phyloP scores from a whole-genome alignment of 495 filamentous ascomycete species.

The Glarea lozoyensis region DNA sequence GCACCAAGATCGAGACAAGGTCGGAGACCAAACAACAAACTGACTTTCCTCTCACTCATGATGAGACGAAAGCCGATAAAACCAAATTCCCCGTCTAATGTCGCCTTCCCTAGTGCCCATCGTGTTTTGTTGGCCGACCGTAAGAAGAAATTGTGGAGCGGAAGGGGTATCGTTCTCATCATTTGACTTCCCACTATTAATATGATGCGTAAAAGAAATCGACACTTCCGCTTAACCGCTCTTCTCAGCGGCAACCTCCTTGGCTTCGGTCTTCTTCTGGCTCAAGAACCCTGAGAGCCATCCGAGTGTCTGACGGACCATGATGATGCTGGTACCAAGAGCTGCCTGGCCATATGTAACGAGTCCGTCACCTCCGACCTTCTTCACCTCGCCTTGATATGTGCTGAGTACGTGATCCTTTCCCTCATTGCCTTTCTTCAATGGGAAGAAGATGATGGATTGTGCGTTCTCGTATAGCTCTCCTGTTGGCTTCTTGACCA shows the following conservation, averaged over 20 bases:
- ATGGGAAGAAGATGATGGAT: conserved; percentile 55
- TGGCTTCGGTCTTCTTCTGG: conserved; percentile 52
- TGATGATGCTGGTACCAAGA: conserved; percentile 61
- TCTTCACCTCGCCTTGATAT: conserved; percentile 69
- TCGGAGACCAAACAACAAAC: too few relatives aligned
- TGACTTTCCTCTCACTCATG: too few relatives aligned
- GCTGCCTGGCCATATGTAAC: conserved; percentile 64
- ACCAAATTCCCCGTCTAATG: too few relatives aligned
- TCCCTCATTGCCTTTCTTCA: conserved; percentile 54
- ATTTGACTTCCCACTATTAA: too few relatives aligned
- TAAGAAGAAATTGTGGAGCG: too few relatives aligned
- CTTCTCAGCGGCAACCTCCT: conserved; percentile 49
- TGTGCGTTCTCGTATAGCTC: conserved; percentile 63
- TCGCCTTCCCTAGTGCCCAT: too few relatives aligned
- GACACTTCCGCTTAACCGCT: conserved; percentile 4
- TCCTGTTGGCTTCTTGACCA: conserved; percentile 78
- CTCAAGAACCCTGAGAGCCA: conserved; percentile 48
- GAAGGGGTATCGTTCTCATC: too few relatives aligned
- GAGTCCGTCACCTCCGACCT: conserved; percentile 59
- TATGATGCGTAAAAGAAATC: too few relatives aligned
- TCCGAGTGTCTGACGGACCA: conserved; percentile 57
- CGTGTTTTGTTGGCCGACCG: too few relatives aligned
- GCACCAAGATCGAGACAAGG: too few relatives aligned
- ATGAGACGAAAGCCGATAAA: too few relatives aligned
- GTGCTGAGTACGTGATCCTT: conserved; percentile 67